Base-by-base conservation (phyloP, 2,329 filamentous ascomycete genomes). In the Drechslera avenae region DNA sequence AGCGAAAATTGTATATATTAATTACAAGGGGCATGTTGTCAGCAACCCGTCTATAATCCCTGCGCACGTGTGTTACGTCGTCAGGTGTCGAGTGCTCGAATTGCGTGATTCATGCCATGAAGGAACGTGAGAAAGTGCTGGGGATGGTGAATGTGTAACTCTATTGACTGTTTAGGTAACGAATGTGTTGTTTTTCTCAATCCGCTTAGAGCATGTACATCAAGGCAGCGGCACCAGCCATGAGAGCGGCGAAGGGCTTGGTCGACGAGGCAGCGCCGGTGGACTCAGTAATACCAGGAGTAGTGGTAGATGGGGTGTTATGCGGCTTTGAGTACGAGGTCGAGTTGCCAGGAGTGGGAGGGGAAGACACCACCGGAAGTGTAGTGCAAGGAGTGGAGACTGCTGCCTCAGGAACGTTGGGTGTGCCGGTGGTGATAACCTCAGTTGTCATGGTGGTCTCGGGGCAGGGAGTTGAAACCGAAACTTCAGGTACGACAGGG, bases 181-280 rank as follows among this genome's bases (percentile, higher is more conserved):
- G 35, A 19, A 19, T 2, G 12, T 2, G 12, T 26, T 13, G 30
- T 21, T 3, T 6, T 2, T n/a, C 16, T 9, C 14, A 14, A 28
- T 2, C 3, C 5, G 28, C 36, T 58, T 62, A 68, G 41, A 50
- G 59, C 47, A 66, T 35, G 48, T 54, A 51, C 35, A 52, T 54
- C 26, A 68, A 30, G 26, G 62, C 65, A 17, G 59, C 44, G 13
- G 60, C 64, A 50, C 59, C 65, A 50, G 57, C 64, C 19, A 66
- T 41, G 31, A 68, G 46, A 33, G 57, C 65, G 13, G 42, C 58
- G n/a, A 66, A 34, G 18, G 62, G 64, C 57, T 60, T 66, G 55
- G 57, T 64, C 39, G 56, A 45, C 43, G 31, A 41, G n/a, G 62
- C 65, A 8, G 61, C 62, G 33, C 65, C 65, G 51, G 63, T 67